phyloP scores from a whole-genome alignment of 371 early-diverging fungal genomes.

The Apophysomyces sp. region DNA sequence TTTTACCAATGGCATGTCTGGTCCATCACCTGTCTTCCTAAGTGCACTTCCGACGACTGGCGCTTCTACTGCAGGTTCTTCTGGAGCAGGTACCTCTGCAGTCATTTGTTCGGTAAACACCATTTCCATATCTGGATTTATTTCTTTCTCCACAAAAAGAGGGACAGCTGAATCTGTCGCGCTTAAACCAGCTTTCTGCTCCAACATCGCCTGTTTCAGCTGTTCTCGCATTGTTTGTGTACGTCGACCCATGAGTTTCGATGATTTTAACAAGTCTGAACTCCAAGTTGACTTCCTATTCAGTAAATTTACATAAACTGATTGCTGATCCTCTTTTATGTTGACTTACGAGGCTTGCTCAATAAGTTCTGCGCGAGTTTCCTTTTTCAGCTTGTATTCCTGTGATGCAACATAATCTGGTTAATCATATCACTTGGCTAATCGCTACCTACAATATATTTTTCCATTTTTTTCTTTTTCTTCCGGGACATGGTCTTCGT shows the following conservation, averaged over 20 bases:
- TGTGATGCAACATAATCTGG: slow-evolving; percentile 13
- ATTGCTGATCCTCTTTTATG: neutral
- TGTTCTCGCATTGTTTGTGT: slow-evolving; percentile 73
- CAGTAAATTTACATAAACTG: neutral
- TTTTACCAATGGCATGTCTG: slow-evolving; percentile 27
- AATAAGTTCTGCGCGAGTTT: slow-evolving; percentile 77
- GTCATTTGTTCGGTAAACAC: slow-evolving; percentile 4
- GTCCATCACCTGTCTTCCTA: slow-evolving; percentile 33
- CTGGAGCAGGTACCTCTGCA: too few relatives aligned
- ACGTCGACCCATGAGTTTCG: slow-evolving; percentile 71
- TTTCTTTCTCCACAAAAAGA: slow-evolving; percentile 44
- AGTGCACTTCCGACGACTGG: slow-evolving; percentile 50
- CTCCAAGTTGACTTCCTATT: slow-evolving; percentile 59
- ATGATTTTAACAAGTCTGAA: slow-evolving; percentile 78
- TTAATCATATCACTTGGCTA: neutral
- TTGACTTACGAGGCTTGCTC: slow-evolving; percentile 71
- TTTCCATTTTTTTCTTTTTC: slow-evolving; percentile 80
- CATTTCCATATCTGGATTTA: slow-evolving; percentile 24
- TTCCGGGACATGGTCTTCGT: slow-evolving; percentile 61
- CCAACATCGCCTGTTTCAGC: slow-evolving; percentile 69
- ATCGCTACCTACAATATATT: slow-evolving; percentile 71
- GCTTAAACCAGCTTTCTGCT: slow-evolving; percentile 70
- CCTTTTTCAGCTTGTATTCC: slow-evolving; percentile 95
- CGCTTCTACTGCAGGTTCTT: slow-evolving; percentile 3
- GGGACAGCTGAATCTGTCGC: slow-evolving; percentile 53